These are phyloP conservation scores for Neurospora terricola DNA, from an alignment of 495 filamentous ascomycete genomes.

Conservation along the genomic window DNA sequence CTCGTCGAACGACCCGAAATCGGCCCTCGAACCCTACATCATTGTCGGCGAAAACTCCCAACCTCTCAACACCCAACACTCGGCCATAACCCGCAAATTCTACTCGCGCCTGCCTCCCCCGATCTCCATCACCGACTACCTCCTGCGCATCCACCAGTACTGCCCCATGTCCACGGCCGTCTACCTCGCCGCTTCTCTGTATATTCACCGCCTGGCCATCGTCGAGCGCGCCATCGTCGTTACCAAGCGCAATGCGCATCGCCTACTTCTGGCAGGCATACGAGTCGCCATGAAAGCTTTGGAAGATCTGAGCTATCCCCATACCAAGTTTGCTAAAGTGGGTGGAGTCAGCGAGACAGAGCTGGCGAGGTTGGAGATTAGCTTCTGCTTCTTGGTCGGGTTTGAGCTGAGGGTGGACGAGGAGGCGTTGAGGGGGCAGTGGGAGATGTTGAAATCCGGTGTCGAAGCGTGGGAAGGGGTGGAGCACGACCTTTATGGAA, in stretches of 20 bases:
- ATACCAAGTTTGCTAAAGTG: constrained; percentile 74
- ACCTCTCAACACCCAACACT: constrained; percentile 57
- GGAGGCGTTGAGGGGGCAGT: constrained; percentile 48
- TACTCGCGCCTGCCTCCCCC: constrained; percentile 77
- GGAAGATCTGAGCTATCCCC: constrained; percentile 80
- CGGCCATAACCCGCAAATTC: constrained; percentile 79
- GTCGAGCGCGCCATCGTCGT: constrained; percentile 63
- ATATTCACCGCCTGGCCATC: constrained; percentile 72
- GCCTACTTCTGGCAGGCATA: constrained; percentile 73
- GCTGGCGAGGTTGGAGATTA: constrained; percentile 76
- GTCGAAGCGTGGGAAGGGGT: constrained; percentile 16
- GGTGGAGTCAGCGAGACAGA: constrained; percentile 78
- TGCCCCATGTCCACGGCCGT: constrained; percentile 96
- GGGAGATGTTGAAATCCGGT: constrained; percentile 35
- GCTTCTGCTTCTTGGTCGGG: constrained; percentile 75
- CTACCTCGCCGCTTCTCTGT: constrained; percentile 85
- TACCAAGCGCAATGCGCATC: constrained; percentile 75
- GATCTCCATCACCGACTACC: constrained; percentile 75
- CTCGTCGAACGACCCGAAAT: constrained; percentile 3
- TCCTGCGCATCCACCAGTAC: constrained; percentile 74
- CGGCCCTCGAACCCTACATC: constrained; percentile 35
- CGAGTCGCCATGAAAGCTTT: constrained; percentile 85
- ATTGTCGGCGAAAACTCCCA: constrained; percentile 52
- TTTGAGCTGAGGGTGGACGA: constrained; percentile 69
- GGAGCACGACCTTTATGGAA: background rate